Base-by-base conservation (phyloP, 306 rosid species). In the Trifolium fragiferum region DNA sequence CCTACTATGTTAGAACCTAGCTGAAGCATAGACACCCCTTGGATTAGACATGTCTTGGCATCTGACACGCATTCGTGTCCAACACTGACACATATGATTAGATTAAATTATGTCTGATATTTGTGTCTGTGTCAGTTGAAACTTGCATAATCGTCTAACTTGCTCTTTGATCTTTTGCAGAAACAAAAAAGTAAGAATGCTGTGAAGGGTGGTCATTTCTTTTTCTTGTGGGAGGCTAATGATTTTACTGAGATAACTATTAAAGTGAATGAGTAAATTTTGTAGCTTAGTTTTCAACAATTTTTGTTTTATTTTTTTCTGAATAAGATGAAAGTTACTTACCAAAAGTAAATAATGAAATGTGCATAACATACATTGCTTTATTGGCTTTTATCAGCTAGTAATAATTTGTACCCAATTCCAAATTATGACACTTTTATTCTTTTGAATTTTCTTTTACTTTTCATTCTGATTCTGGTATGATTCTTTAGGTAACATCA, bases 171-270 rank as follows among this genome's bases (percentile, higher is more conserved):
- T 80, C 30, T 44, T 37, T 67, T 80, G 62, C 80, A 74, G 81
- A 67, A 82, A n/a, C 75, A 81, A 19, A 59, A 38, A 81, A 79
- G 38, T 7, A 79, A 67, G 64, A 53, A 72, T 65, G 81, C 81
- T 75, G 82, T 83, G 88, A 81, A 76, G 82, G 86, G 65, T 70
- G 81, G 86, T 83, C 80, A 84, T 70, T 79, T 76, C 76, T 68
- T 77, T 77, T 75, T 70, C 27, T 70, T 81, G 69, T 72, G 70
- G 82, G 79, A 78, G 64, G 82, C 73, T 73, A 77, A 80, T 83
- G 79, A 84, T 88, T 81, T 84, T 81, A 75, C 80, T 49, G 66
- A 68, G 78, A 73, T 57, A n/a, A 66, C 20, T 76, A 62, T 62
- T 74, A 68, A 80, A 72, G 72, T 33, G 73, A 54, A 76, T 35